phyloP scores from a whole-genome alignment of 2,329 filamentous ascomycete species.

The Fusarium sp. region DNA sequence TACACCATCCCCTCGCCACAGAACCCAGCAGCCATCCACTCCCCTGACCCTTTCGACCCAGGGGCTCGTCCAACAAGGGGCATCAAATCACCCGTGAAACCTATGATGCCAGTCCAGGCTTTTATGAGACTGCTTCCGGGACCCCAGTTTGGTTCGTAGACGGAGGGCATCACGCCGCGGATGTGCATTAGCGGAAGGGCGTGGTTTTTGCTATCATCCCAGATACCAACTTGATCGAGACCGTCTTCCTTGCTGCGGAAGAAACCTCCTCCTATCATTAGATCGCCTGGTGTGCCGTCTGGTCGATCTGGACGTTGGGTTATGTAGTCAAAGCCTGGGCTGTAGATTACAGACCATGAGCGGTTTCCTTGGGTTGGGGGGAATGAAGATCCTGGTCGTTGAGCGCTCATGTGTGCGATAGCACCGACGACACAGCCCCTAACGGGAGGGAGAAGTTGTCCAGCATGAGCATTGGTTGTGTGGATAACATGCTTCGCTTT shows the following conservation, averaged over 20 bases:
- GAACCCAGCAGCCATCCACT: constrained; percentile 65
- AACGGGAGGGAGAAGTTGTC: constrained; percentile 62
- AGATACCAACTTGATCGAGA: constrained; percentile 57
- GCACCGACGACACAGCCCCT: constrained; percentile 57
- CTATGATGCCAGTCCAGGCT: constrained; percentile 63
- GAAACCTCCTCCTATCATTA: constrained; percentile 67
- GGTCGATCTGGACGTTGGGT: constrained; percentile 55
- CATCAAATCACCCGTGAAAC: constrained; percentile 58
- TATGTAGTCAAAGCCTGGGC: constrained; percentile 61
- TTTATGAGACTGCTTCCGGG: constrained; percentile 47
- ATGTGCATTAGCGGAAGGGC: constrained; percentile 53
- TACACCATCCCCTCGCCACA: constrained; percentile 64
- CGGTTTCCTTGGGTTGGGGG: constrained; percentile 46
- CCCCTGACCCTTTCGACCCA: constrained; percentile 47
- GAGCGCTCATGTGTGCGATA: constrained; percentile 62
- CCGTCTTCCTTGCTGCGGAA: constrained; percentile 55
- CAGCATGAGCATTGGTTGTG: constrained; percentile 65
- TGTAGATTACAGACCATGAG: constrained; percentile 64
- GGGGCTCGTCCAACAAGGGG: constrained; percentile 62
- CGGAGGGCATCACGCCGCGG: constrained; percentile 54
- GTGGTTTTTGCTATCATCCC: constrained; percentile 57
- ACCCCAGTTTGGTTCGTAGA: constrained; percentile 55
- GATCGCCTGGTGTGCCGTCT: constrained; percentile 51
- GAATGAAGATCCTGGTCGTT: constrained; percentile 53
- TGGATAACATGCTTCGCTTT: constrained; percentile 63